Percentiles rank a stretch among this genome's conserved stretches.
Evolutionary conservation across 768 basidiomycete genomes (phyloP).

Genomic region (Psilocybe sp.): DNA sequence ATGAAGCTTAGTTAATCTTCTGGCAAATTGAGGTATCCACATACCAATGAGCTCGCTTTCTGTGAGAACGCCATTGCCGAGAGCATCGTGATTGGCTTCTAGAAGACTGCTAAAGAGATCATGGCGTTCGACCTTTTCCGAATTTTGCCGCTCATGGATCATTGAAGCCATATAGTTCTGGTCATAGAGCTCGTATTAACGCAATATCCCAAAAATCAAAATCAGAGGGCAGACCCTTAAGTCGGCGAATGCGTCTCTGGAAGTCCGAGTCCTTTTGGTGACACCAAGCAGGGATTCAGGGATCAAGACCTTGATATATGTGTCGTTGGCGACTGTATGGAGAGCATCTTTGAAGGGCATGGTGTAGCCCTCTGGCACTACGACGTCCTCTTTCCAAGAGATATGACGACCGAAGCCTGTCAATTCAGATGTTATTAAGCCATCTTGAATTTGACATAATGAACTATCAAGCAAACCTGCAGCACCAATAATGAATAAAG

Average conservation of each 20-base stretch:
- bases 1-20: neutral
- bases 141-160: constrained; percentile 40
- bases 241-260: constrained; percentile 39
- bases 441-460: too few species aligned
- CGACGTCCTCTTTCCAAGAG: constrained; percentile 41
- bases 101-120: constrained; percentile 55
- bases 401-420: constrained; percentile 51
- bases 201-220: neutral
- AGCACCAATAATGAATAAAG: constrained; percentile 52
- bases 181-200: neutral
- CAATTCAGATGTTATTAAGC: too few species aligned
- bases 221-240: constrained; percentile 31
- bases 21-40: neutral
- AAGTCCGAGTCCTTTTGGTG: constrained; percentile 27
- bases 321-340: constrained; percentile 35
- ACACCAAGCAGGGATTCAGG: constrained; percentile 38
- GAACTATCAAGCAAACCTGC: constrained; percentile 35
- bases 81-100: constrained; percentile 42
- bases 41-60: constrained; percentile 43
- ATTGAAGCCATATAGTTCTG: constrained; percentile 48
- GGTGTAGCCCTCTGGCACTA: constrained; percentile 38
- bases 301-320: constrained; percentile 34
- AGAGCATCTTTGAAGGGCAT: constrained; percentile 50
- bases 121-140: constrained; percentile 36
- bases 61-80: constrained; percentile 30